These are phyloP conservation scores for Lentinula raphanica DNA, from an alignment of 768 basidiomycete genomes.

Conservation along the genomic window DNA sequence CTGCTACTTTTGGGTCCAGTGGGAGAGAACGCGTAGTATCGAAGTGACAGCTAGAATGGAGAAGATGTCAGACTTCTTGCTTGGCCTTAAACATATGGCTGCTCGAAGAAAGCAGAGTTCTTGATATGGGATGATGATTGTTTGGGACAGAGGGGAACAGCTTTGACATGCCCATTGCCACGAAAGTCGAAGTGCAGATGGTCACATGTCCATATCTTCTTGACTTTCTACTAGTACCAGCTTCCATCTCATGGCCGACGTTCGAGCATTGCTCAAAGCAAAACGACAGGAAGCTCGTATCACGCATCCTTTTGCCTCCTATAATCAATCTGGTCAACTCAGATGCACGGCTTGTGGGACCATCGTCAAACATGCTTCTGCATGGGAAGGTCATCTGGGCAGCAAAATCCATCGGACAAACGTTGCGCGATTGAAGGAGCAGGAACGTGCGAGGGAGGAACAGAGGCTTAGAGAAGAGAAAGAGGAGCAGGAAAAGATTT, in stretches of 20 bases:
- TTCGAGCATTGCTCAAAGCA: slow-evolving; percentile 76
- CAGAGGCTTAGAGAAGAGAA: slow-evolving; percentile 28
- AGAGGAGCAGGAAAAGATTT: slow-evolving; percentile 25
- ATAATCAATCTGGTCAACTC: slow-evolving; percentile 60
- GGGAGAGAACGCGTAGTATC: too few relatives aligned
- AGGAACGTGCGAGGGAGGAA: slow-evolving; percentile 40
- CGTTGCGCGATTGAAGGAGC: slow-evolving; percentile 52
- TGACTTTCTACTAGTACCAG: background rate
- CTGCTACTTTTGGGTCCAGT: too few relatives aligned
- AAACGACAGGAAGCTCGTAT: slow-evolving; percentile 74
- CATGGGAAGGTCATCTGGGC: slow-evolving; percentile 85
- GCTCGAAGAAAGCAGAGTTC: too few relatives aligned
- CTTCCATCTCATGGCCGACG: slow-evolving; percentile 57
- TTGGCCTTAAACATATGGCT: too few relatives aligned
- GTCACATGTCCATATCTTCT: background rate
- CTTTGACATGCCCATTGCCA: too few relatives aligned
- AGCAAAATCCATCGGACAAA: slow-evolving; percentile 74
- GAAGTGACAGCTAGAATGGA: too few relatives aligned
- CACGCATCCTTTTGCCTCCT: slow-evolving; percentile 68
- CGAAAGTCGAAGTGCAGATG: background rate
- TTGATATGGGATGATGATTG: too few relatives aligned
- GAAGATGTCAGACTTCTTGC: too few relatives aligned
- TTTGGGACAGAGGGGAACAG: too few relatives aligned
- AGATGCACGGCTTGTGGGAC: slow-evolving; percentile 63
- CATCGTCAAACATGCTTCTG: slow-evolving; percentile 66